These are phyloP conservation scores for Fusarium secorum DNA, from an alignment of 2,329 filamentous ascomycete genomes.

Conservation along the genomic window DNA sequence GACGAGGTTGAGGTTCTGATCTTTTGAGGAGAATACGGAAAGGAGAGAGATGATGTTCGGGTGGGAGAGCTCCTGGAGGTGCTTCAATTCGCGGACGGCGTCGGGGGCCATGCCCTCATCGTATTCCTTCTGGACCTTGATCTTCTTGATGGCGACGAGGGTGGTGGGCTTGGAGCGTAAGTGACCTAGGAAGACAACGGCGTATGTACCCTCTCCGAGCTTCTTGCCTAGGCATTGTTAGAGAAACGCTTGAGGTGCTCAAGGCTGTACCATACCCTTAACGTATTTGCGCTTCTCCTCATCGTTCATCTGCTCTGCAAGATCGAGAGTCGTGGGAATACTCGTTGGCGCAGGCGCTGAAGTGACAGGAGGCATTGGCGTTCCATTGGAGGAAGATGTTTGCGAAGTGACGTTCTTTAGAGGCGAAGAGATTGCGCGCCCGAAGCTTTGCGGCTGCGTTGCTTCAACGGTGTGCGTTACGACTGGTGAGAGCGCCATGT, in stretches of 20 bases:
- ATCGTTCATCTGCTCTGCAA: conserved; percentile 84
- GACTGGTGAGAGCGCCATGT: conserved; percentile 58
- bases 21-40: conserved; percentile 93
- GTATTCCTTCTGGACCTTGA: conserved; percentile 86
- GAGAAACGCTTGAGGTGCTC: too few relatives aligned
- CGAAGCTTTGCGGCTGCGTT: conserved; percentile 35
- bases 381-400: conserved; percentile 53
- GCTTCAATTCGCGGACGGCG: conserved; percentile 93
- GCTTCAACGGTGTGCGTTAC: conserved; percentile 51
- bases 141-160: conserved; percentile 92
- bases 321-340: conserved; percentile 57
- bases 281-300: conserved; percentile 88
- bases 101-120: conserved; percentile 93
- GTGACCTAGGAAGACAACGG: conserved; percentile 91
- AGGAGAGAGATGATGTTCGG: conserved; percentile 94
- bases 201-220: conserved; percentile 96
- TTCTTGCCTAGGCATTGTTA: conserved; percentile 71
- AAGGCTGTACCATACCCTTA: conserved; percentile 65
- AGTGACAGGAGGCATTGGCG: conserved; percentile 49
- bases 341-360: conserved; percentile 43
- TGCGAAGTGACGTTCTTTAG: conserved; percentile 51
- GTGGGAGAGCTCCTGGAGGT: conserved; percentile 91
- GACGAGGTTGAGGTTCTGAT: conserved; percentile 95
- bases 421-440: conserved; percentile 52
- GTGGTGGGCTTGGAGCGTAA: conserved; percentile 74